phyloP scores from a whole-genome alignment of 164 flowering plant species.

The Euptelea pleiosperma region DNA sequence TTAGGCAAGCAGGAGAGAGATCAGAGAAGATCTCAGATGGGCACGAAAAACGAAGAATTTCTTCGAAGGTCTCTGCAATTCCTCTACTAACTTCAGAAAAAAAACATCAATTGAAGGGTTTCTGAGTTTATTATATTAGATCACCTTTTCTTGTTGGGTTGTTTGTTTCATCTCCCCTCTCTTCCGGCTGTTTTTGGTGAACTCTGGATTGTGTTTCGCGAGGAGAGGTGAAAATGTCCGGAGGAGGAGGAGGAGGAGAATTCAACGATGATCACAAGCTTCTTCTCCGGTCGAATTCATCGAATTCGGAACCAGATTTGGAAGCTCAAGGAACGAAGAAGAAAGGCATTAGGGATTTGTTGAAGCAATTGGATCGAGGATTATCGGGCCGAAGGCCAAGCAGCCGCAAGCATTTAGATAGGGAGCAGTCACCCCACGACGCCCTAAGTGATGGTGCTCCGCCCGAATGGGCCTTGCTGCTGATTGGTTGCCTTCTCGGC shows the following conservation, averaged over 20 bases:
- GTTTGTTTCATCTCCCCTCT: too few species aligned
- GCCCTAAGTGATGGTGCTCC: constrained; percentile 70
- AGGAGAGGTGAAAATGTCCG: constrained; percentile 22
- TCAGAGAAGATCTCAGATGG: too few species aligned
- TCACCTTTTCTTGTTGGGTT: too few species aligned
- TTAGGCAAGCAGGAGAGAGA: too few species aligned
- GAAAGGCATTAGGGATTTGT: constrained; percentile 30
- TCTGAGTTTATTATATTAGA: too few species aligned
- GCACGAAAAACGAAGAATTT: too few species aligned
- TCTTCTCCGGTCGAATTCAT: constrained; percentile 30
- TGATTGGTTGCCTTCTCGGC: constrained; percentile 93
- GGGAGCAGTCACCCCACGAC: constrained; percentile 27
- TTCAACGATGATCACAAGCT: constrained; percentile 23
- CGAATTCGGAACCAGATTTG: constrained; percentile 35
- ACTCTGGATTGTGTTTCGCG: too few species aligned
- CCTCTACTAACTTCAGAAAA: too few species aligned
- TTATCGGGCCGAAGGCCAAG: constrained; percentile 26
- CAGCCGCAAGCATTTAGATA: constrained; percentile 15
- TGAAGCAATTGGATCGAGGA: constrained; percentile 46
- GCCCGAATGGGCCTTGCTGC: constrained; percentile 95
- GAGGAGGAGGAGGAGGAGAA: constrained; percentile 27
- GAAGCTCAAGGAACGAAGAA: constrained; percentile 28
- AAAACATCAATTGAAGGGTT: too few species aligned
- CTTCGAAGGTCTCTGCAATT: too few species aligned
- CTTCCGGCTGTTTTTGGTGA: too few species aligned